Percentiles rank a stretch among this genome's conserved stretches.
These are phyloP conservation scores for Symbiodinium natans DNA, from an alignment of 73 alveolate genomes.

Conservation along the genomic window DNA sequence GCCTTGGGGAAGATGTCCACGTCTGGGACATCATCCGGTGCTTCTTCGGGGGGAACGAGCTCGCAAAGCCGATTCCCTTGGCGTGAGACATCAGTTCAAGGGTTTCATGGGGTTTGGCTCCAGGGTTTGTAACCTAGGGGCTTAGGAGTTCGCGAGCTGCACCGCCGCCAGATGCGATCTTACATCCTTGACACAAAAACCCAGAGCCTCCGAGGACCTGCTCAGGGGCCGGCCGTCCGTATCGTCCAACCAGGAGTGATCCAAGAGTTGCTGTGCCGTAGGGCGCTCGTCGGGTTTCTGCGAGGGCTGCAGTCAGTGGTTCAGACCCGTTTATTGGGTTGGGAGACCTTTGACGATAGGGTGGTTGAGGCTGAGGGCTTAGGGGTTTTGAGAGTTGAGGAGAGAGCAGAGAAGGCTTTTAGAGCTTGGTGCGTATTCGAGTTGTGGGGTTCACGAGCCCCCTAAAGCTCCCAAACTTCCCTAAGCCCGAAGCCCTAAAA, in stretches of 20 bases:
- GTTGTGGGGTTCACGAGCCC: too few species aligned
- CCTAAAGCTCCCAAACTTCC: too few species aligned
- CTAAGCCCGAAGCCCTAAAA: too few species aligned
- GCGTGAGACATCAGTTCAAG: too few species aligned
- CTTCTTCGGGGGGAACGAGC: conserved; percentile 80
- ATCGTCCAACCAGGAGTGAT: conserved; percentile 59
- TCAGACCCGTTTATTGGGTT: too few species aligned
- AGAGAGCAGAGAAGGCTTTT: too few species aligned
- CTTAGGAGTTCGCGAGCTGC: neutral
- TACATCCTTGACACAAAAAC: neutral
- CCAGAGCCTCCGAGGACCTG: too few species aligned
- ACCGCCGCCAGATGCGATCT: neutral
- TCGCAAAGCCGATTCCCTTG: conserved; percentile 63
- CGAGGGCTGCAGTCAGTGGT: too few species aligned
- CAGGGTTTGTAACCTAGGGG: neutral
- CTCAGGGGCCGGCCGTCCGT: neutral
- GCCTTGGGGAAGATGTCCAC: conserved; percentile 41
- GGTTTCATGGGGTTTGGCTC: neutral
- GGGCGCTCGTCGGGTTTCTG: conserved; percentile 77
- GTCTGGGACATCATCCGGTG: conserved; percentile 56
- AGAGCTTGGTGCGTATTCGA: too few species aligned
- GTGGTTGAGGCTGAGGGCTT: too few species aligned
- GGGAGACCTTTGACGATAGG: too few species aligned
- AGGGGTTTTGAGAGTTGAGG: too few species aligned
- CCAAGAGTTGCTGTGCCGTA: conserved; percentile 55